phyloP scores from a whole-genome alignment of 139 green algal genomes.

The Bryopsis sp. region DNA sequence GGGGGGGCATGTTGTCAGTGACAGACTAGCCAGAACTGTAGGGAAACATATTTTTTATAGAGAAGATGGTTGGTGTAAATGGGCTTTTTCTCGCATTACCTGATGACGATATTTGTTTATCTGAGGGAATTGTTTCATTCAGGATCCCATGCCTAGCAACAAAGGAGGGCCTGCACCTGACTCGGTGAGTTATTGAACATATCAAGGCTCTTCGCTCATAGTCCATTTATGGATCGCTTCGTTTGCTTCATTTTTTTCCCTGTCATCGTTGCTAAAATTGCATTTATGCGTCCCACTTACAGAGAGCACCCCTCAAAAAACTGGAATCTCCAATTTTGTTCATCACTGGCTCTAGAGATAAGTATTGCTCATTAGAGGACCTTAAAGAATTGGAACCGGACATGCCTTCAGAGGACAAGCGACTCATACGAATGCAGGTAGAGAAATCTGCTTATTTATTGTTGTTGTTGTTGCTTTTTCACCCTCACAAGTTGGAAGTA shows the following conservation, averaged over 20 bases:
- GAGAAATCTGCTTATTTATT: too few species aligned
- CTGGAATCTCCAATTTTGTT: conserved; percentile 32
- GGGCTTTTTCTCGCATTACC: background rate
- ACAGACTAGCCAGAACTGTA: background rate
- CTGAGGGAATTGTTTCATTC: conserved; percentile 5
- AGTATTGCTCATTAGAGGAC: background rate
- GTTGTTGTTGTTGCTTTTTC: too few species aligned
- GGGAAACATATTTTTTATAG: background rate
- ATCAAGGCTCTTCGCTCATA: background rate
- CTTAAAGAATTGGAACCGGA: conserved; percentile 8
- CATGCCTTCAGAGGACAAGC: conserved; percentile 18
- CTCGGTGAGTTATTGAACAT: conserved; percentile 14
- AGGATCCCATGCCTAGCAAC: conserved; percentile 27
- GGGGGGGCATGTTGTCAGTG: background rate
- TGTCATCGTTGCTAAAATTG: background rate
- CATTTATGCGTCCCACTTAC: background rate
- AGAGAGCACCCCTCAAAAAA: conserved; percentile 25
- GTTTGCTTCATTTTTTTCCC: background rate
- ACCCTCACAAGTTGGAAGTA: too few species aligned
- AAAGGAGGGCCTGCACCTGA: conserved; percentile 26
- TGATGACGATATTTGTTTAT: background rate
- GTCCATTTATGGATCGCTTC: background rate
- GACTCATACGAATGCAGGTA: conserved; percentile 23
- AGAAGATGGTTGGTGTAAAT: background rate
- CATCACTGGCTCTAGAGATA: conserved; percentile 11